Percentiles rank a stretch among this genome's conserved stretches.
phyloP scores from a whole-genome alignment of 2,329 filamentous ascomycete species.

The Lachnellula suecica region DNA sequence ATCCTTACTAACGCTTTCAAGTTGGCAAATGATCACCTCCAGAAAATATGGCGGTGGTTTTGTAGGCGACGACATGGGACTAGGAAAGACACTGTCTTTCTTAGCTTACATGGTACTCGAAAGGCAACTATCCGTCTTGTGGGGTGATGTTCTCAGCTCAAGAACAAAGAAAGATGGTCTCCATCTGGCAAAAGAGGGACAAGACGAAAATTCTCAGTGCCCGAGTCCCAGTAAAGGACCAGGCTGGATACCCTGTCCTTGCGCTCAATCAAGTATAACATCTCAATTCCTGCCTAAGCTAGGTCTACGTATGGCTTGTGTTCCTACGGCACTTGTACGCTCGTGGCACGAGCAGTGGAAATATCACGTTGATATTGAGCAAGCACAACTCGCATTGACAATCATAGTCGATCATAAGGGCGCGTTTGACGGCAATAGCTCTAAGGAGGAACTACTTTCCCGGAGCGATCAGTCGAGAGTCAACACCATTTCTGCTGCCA shows the following conservation, averaged over 20 bases:
- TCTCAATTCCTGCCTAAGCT: slow-evolving; percentile 8
- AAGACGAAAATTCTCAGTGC: background rate
- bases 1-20: background rate
- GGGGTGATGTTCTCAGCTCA: slow-evolving; percentile 8
- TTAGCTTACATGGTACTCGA: slow-evolving; percentile 37
- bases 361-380: slow-evolving; percentile 7
- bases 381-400: slow-evolving; percentile 2
- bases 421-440: background rate
- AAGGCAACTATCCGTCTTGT: slow-evolving; percentile 13
- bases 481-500: background rate
- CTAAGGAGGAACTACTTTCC: background rate
- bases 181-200: slow-evolving; percentile 3
- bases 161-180: background rate
- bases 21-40: slow-evolving; percentile 18
- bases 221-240: background rate
- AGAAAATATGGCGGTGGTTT: slow-evolving; percentile 58
- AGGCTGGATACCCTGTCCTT: slow-evolving; percentile 21
- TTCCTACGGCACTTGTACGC: slow-evolving; percentile 11
- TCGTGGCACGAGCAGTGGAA: slow-evolving; percentile 15
- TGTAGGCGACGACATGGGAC: slow-evolving; percentile 55
- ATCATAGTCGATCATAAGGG: slow-evolving; percentile 11
- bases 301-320: slow-evolving; percentile 15
- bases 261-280: slow-evolving; percentile 4
- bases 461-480: background rate
- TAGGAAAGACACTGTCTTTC: slow-evolving; percentile 12